phyloP scores from a whole-genome alignment of 2,329 filamentous ascomycete species.

The Alternaria ventricosa region DNA sequence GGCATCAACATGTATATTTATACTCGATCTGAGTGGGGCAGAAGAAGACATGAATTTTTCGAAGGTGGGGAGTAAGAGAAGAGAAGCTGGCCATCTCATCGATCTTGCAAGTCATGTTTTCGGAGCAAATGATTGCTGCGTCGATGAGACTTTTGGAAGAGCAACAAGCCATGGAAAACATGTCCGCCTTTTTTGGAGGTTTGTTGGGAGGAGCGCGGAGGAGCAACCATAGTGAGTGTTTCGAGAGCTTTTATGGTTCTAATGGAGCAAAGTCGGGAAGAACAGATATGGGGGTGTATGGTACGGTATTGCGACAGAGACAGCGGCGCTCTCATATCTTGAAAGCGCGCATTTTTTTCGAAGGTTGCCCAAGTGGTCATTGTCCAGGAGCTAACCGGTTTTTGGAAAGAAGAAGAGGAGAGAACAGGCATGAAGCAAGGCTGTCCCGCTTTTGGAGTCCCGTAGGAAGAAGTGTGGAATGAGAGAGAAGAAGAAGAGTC shows the following conservation, averaged over 20 bases:
- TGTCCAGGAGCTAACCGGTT: too few species aligned
- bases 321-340: neutral
- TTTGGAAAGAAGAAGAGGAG: too few species aligned
- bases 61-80: neutral
- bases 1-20: neutral
- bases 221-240: too few species aligned
- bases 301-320: neutral
- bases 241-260: too few species aligned
- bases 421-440: too few species aligned
- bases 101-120: too few species aligned
- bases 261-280: neutral
- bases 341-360: neutral
- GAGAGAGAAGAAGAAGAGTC: neutral
- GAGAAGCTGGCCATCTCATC: neutral
- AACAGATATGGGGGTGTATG: fast-evolving
- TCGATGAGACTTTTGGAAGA: too few species aligned
- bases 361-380: neutral
- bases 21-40: fast-evolving
- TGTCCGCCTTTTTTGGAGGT: too few species aligned
- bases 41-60: neutral
- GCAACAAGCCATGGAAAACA: too few species aligned
- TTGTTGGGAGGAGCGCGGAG: too few species aligned
- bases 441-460: too few species aligned
- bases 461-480: neutral
- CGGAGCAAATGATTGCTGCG: too few species aligned